Percentiles rank a stretch among this genome's conserved stretches.
These are phyloP conservation scores for Mortierella alpina DNA, from an alignment of 192 early-diverging fungal species.

Conservation along the genomic window DNA sequence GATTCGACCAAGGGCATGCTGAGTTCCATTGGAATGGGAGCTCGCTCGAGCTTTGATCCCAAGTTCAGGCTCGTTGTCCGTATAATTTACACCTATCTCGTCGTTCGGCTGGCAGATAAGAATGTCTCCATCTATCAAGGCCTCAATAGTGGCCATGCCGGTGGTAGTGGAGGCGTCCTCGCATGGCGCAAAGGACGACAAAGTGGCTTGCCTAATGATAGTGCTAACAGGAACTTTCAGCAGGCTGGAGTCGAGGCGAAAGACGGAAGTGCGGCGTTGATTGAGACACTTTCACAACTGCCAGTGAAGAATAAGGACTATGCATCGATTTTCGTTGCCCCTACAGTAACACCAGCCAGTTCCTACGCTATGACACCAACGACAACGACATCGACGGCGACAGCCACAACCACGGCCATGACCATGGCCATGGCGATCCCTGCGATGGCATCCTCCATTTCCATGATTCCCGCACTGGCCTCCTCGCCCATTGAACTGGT, in stretches of 20 bases:
- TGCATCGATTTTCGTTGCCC: slow-evolving; percentile 15
- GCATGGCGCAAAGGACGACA: slow-evolving; percentile 36
- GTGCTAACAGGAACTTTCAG: not conserved
- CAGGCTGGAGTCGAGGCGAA: not conserved
- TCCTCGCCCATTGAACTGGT: slow-evolving; percentile 26
- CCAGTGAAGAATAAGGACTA: slow-evolving; percentile 51
- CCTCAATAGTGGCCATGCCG: not conserved
- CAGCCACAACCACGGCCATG: not conserved
- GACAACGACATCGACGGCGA: not conserved
- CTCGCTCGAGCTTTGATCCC: slow-evolving; percentile 28
- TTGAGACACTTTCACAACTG: slow-evolving; percentile 29
- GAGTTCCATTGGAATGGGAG: slow-evolving; percentile 43
- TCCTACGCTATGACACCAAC: not conserved
- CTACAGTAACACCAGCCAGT: not conserved
- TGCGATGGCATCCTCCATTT: not conserved
- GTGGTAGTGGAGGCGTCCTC: slow-evolving; percentile 14
- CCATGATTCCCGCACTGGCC: slow-evolving; percentile 12
- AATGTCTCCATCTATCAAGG: slow-evolving; percentile 35
- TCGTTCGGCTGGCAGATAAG: slow-evolving; percentile 36
- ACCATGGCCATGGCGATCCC: not conserved
- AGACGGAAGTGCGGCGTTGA: slow-evolving; percentile 18
- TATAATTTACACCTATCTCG: slow-evolving; percentile 46
- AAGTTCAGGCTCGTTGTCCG: slow-evolving; percentile 39
- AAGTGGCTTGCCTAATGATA: not conserved
- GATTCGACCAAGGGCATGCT: slow-evolving; percentile 39